These are phyloP conservation scores for Tolypocladium tropicale DNA, from an alignment of 2,329 filamentous ascomycete genomes.

Conservation along the genomic window DNA sequence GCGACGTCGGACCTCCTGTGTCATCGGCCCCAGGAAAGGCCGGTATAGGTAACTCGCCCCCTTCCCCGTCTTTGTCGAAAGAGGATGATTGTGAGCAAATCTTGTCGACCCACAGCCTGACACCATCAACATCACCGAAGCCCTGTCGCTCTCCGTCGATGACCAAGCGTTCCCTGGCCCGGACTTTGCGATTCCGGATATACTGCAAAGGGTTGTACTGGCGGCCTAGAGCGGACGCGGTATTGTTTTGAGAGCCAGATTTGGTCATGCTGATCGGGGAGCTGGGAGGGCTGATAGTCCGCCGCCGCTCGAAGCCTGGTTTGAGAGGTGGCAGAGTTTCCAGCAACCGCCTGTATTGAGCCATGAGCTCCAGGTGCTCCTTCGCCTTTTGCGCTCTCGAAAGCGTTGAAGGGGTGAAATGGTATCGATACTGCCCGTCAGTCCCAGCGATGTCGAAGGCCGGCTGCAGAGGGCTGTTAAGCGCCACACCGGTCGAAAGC, in stretches of 20 bases:
- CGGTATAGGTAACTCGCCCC: slow-evolving; percentile 24
- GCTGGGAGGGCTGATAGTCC: slow-evolving; percentile 29
- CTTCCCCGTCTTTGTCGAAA: slow-evolving; percentile 11
- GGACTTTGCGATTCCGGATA: slow-evolving; percentile 79
- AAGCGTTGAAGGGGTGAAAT: slow-evolving; percentile 71
- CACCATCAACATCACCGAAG: slow-evolving; percentile 63
- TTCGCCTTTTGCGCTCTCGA: slow-evolving; percentile 77
- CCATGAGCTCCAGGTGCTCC: slow-evolving; percentile 73
- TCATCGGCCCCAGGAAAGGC: slow-evolving; percentile 36
- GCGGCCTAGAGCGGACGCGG: slow-evolving; percentile 43
- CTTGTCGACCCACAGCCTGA: slow-evolving; percentile 67
- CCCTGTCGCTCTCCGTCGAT: slow-evolving; percentile 68
- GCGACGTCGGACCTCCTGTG: slow-evolving; percentile 28
- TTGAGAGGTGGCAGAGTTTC: slow-evolving; percentile 67
- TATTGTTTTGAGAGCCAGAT: slow-evolving; percentile 16
- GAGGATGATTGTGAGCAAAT: slow-evolving; percentile 33
- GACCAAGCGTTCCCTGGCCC: slow-evolving; percentile 64
- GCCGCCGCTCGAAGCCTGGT: slow-evolving; percentile 23
- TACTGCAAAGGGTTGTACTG: slow-evolving; percentile 87
- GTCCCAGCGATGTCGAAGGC: slow-evolving; percentile 31
- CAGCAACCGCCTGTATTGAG: slow-evolving; percentile 75
- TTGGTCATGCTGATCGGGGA: slow-evolving; percentile 25
- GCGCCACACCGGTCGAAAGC: slow-evolving; percentile 27
- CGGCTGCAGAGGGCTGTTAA: slow-evolving; percentile 35
- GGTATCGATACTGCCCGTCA: slow-evolving; percentile 44